Base-by-base conservation (phyloP, 441 rosid genomes). In the Pelargonium cotyledonis region DNA sequence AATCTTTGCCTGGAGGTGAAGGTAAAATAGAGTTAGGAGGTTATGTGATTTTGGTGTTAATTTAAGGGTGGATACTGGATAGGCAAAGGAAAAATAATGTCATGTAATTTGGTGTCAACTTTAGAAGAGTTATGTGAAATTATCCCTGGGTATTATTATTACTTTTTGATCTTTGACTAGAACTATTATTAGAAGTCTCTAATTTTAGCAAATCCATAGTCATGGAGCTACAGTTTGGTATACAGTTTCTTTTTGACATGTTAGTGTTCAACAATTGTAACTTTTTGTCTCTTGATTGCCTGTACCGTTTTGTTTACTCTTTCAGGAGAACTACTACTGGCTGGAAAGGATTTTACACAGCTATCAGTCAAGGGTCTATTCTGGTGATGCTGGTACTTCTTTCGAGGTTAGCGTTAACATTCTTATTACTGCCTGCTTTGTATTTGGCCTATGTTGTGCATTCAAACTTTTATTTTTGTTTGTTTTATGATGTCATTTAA, bases 251-350 rank as follows among this genome's bases (percentile, higher is more conserved):
- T 21, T 21, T 21, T 21, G 23, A 26, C 9, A 41, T 41, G 9
- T 15, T 55, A 18, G 61, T 15, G 8, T 55, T 7, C 18, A 1
- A 44, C 15, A 44, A 65, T 1, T 8, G 31, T 46, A 65, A 16
- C 18, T 65, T 19, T 46, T 10, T 19, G 29, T n/a, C 14, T 18
- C 19, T 46, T 58, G 35, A 64, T 70, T 38, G n/a, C 35, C 62
- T 26, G 51, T 70, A 19, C 40, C 65, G 71, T 70, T 72, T 64
- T 31, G 66, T 47, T 21, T n/a, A 43, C 72, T 76, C 75, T 80
- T 82, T 77, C 86, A 93, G 98, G 96, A 93, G 80, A 93, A 93
- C 44, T 82, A 83, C 75, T 84, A 85, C 79, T 90, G 97, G 97
- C 79, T 90, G 71, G 92, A 88, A 63, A 83, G 86, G 80, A 85